Conservation (phyloP, 2,329 filamentous ascomycete species). For the Fusarium multiceps region DNA sequence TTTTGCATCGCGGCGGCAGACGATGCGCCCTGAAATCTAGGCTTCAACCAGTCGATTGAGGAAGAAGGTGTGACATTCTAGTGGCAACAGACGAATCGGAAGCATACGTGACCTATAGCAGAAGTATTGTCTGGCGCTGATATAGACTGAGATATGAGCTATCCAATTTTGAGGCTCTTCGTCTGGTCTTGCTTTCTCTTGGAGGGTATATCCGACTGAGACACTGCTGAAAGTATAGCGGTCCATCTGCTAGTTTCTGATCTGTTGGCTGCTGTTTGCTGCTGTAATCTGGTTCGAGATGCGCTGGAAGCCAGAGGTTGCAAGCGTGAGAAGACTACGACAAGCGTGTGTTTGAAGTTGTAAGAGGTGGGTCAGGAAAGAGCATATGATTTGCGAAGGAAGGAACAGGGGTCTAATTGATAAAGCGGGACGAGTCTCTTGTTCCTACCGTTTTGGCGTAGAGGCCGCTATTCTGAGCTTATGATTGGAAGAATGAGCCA, state of each 20-base stretch:
- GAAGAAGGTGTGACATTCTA: constrained; percentile 22
- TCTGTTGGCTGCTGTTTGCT: constrained; percentile 19
- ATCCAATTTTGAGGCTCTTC: constrained; percentile 19
- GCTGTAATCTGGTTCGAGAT: constrained; percentile 21
- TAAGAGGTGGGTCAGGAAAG: constrained; percentile 29
- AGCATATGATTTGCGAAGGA: constrained; percentile 41
- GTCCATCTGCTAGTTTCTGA: constrained; percentile 4
- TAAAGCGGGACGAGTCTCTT: constrained; percentile 40
- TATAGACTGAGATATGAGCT: constrained; percentile 29
- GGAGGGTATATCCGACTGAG: constrained; percentile 37
- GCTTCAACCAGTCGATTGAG: constrained; percentile 15
- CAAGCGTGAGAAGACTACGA: constrained; percentile 30
- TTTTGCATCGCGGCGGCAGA: constrained; percentile 29
- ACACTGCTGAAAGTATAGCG: constrained; percentile 9
- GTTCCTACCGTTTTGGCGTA: constrained; percentile 43
- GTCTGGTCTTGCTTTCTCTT: constrained; percentile 18
- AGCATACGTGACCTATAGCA: constrained; percentile 18
- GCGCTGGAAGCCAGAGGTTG: constrained; percentile 25
- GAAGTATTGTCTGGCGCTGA: constrained; percentile 22
- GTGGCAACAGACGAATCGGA: constrained; percentile 24
- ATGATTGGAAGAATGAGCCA: constrained; percentile 26
- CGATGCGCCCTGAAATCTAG: constrained; percentile 20
- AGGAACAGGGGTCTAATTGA: constrained; percentile 26
- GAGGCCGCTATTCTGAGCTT: constrained; percentile 13
- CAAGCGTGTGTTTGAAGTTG: constrained; percentile 47